Conservation (phyloP, 768 basidiomycete species). For the Exidia glandulosa region DNA sequence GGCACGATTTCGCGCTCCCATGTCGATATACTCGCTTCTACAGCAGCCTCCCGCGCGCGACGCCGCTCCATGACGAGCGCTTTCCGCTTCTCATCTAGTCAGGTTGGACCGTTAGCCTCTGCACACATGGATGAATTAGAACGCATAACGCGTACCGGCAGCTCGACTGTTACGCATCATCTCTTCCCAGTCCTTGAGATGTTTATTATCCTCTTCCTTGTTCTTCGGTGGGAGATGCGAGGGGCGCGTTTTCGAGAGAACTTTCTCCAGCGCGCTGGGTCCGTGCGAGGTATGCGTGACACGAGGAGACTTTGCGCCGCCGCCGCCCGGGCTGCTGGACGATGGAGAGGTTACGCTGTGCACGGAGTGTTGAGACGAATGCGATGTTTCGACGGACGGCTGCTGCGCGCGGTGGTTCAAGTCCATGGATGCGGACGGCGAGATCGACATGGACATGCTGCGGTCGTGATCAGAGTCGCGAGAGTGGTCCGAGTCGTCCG, state of each 20-base stretch:
- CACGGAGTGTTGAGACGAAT: not conserved
- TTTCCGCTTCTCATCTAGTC: conserved; percentile 57
- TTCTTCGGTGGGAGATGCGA: conserved; percentile 75
- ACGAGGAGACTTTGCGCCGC: not conserved
- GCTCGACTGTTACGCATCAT: conserved; percentile 79
- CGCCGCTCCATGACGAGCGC: conserved; percentile 53
- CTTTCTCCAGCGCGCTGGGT: conserved; percentile 65
- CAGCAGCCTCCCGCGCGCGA: conserved; percentile 47
- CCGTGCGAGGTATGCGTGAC: conserved; percentile 20
- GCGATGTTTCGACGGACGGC: not conserved
- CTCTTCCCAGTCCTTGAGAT: conserved; percentile 72
- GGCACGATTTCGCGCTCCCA: conserved; percentile 78
- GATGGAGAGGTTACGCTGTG: not conserved
- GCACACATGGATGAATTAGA: conserved; percentile 1
- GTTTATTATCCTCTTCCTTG: conserved; percentile 66
- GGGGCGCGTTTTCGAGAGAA: conserved; percentile 77
- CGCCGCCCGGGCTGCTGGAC: not conserved
- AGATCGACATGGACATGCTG: not conserved
- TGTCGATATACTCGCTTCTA: conserved; percentile 55
- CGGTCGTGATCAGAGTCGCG: not conserved
- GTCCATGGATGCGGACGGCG: not conserved
- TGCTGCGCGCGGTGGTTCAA: not conserved
- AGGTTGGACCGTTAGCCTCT: conserved; percentile 1
- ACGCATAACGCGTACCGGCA: conserved; percentile 40
- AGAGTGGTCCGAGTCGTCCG: not conserved